Evolutionary conservation across 2,329 filamentous ascomycete species (phyloP), one percentile per base, ranked within the genome.

Genomic region (Phialemoniopsis sp.): DNA sequence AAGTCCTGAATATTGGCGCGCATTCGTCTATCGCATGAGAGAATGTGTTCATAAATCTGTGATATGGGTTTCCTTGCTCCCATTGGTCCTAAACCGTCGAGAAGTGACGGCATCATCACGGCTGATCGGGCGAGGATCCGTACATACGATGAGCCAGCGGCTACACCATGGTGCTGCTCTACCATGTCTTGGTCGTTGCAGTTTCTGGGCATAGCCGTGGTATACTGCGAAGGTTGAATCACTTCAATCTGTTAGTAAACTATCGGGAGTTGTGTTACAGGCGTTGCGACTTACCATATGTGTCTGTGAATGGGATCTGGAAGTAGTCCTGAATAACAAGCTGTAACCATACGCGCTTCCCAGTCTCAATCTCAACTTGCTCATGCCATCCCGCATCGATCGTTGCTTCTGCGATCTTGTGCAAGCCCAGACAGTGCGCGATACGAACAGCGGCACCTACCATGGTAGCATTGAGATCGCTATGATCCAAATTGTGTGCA

Each of bases 271-370:
- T 13, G 8, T 16, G 15, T 33, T 15, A 8, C 5, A 8, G 8
- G 17, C 15, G 17, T 18, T 26, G 19, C 29, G 10, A 38, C 42
- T 18, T 34, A 50, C 56, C 49, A 38, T 62, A 63, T 5, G 56
- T 58, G 18, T 62, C 58, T 13, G 59, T 61, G 36, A 59, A 63
- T 1, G 58, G 54, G 6, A 62, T 48, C 19, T 45, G 39, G 34
- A 52, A 62, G 36, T 60, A 51, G 37, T 63, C 59, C 39, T 62
- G 59, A 16, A 62, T 59, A 10, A 60, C 53, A 12, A 56, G 43
- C 45, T 64, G 59, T 32, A 53, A 55, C 60, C 61, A 64, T 5
- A 57, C 48, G 4, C 60, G 46, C 34, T 55, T 53, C 5, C 59
- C 59, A 7, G 57, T 52, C 48, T 63, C 59, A 26, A 53, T 37